Evolutionary conservation across 75 land plant genomes (phyloP), one percentile per base, ranked within the genome.

Genomic region (Pseudotsuga menziesii): DNA sequence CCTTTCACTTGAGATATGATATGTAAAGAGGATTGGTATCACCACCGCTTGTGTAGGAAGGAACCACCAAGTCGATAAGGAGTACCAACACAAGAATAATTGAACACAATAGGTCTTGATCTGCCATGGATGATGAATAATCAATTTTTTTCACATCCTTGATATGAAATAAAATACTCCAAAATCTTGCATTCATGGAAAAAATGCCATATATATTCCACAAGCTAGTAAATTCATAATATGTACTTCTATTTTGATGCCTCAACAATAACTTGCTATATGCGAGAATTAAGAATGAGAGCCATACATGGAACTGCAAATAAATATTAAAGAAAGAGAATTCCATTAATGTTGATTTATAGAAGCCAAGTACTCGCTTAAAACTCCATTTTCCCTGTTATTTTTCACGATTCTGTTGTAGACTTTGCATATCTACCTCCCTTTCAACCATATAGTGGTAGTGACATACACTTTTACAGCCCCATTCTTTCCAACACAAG

Each of bases 301-400:
- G 29, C 89, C 94, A 89, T 17, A 98, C 98, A 71, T 88, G 88
- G 67, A 94, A 86, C 32, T 97, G 98, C 81, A 92, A 78, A 6
- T 89, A 78, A 32, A 97, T 89, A 81, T 92, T 97, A 58, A 92
- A 77, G 12, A 85, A 83, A 39, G 98, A 92, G 25, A 94, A 87
- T 61, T 86, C 89, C 66, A 94, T 95, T 54, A 98, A 89, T 25
- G 88, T 88, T 44, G 99, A 98, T 78, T 93, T 98, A 95, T 97
- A 95, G 41, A 94, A 83, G 14, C 90, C 97, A 77, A 82, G 86
- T n/a, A 90, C 79, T 26, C 99, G 91, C 41, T 77, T 76, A 29
- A 97, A 92, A 35, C 97, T 97, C 97, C 97, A 97, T 77, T 90
- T 94, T 12, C 98, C 97, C 82, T 94, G 93, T 78, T 97, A 97